Evolutionary conservation across 257 asterid species (phyloP).

Genomic region (Salvia miltiorrhiza): DNA sequence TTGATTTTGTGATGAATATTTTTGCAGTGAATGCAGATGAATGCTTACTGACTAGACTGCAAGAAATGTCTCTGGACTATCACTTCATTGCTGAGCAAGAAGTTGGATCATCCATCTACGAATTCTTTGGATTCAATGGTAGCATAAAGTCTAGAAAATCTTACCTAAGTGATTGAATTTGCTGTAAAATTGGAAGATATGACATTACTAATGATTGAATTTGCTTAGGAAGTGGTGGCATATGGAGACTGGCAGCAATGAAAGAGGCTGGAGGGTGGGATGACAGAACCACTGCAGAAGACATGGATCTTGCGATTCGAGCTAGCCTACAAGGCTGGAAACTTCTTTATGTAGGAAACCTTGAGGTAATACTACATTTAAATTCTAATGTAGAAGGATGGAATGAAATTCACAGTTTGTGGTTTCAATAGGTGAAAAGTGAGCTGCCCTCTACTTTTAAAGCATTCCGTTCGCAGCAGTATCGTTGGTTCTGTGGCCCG

Average conservation of each 20-base stretch:
- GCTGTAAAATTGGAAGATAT: not conserved
- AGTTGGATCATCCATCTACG: constrained; percentile 1
- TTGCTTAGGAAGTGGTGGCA: constrained; percentile 32
- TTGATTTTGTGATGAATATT: not conserved
- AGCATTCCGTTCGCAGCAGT: constrained; percentile 63
- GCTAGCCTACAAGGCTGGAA: constrained; percentile 43
- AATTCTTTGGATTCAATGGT: constrained; percentile 21
- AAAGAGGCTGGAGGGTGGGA: constrained; percentile 45
- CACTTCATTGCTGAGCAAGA: constrained; percentile 26
- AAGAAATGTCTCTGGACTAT: constrained; percentile 18
- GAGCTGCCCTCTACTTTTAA: constrained; percentile 65
- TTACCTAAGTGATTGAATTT: not conserved
- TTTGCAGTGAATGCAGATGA: constrained; percentile 26
- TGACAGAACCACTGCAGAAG: constrained; percentile 38
- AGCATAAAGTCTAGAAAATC: not conserved
- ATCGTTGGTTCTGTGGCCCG: constrained; percentile 75
- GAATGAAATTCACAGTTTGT: not conserved
- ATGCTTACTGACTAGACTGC: constrained; percentile 23
- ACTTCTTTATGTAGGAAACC: constrained; percentile 28
- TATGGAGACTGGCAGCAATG: constrained; percentile 41
- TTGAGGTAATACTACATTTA: constrained; percentile 22
- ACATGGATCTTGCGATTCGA: constrained; percentile 44
- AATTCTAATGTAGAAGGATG: not conserved
- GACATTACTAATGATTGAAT: not conserved
- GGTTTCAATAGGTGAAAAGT: constrained; percentile 46